Evolutionary conservation across 306 rosid species (phyloP).

Genomic region (Hylodesmum podocarpum): DNA sequence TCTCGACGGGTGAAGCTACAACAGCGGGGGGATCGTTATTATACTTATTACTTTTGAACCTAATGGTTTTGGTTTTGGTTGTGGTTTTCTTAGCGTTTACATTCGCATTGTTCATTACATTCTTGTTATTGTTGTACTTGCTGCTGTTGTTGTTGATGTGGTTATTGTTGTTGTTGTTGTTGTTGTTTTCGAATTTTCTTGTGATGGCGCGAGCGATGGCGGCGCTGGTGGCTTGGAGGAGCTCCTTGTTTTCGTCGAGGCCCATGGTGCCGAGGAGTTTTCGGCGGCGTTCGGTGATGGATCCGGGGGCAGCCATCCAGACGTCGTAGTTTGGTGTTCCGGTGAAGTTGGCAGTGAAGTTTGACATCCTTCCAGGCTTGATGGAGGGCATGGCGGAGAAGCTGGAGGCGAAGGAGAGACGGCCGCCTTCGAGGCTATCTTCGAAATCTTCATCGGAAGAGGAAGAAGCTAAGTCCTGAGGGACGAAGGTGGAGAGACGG

Average conservation of each 20-base stretch:
- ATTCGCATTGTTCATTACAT: too few relatives aligned
- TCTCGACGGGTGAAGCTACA: too few relatives aligned
- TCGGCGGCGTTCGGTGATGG: constrained; percentile 59
- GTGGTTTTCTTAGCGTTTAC: too few relatives aligned
- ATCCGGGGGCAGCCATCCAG: constrained; percentile 80
- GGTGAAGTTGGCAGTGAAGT: neutral
- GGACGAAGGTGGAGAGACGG: constrained; percentile 46
- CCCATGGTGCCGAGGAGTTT: constrained; percentile 71
- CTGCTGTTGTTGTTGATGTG: neutral
- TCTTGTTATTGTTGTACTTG: neutral
- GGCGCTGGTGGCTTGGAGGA: constrained; percentile 15
- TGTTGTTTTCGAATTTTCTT: constrained; percentile 30
- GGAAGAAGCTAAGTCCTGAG: constrained; percentile 47
- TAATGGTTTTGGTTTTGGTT: too few relatives aligned
- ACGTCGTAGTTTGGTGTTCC: constrained; percentile 48
- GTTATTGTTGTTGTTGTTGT: too few relatives aligned
- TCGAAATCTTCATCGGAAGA: constrained; percentile 48
- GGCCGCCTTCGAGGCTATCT: constrained; percentile 49
- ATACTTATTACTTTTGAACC: too few relatives aligned
- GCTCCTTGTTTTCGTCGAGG: constrained; percentile 44
- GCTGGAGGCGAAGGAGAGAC: constrained; percentile 63
- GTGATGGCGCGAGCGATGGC: constrained; percentile 32
- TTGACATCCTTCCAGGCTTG: neutral
- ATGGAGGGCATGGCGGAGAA: constrained; percentile 40
- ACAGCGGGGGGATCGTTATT: too few relatives aligned